Evolutionary conservation across 257 asterid genomes (phyloP).

Genomic region (Solanum ahanhuiri): DNA sequence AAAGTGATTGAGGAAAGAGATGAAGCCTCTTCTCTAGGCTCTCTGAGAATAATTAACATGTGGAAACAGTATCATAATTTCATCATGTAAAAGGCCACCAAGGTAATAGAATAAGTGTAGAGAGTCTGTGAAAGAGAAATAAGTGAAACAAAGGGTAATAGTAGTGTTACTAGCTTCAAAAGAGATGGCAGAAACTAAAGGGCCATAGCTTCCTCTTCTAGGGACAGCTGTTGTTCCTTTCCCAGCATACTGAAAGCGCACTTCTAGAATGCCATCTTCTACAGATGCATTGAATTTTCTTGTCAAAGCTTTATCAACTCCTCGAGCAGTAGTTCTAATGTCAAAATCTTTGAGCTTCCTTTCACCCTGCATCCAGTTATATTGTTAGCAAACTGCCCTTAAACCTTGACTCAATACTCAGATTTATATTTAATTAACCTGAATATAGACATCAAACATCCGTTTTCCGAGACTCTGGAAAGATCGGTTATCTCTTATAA

Average conservation of each 20-base stretch:
- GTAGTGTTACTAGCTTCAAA: conserved; percentile 7
- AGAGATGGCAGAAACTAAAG: conserved; percentile 27
- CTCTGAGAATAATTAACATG: neutral
- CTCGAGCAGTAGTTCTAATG: conserved; percentile 13
- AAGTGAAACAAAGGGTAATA: neutral
- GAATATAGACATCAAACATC: conserved; percentile 2
- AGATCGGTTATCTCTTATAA: neutral
- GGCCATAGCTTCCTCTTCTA: conserved; percentile 13
- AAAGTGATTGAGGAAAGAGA: neutral
- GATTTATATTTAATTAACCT: neutral
- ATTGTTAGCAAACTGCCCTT: neutral
- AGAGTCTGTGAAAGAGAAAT: neutral
- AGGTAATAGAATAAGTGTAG: neutral
- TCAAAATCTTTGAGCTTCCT: conserved; percentile 11
- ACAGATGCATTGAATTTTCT: neutral
- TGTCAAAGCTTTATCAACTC: conserved; percentile 4
- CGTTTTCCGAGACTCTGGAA: conserved; percentile 7
- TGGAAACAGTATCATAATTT: neutral
- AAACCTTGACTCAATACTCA: neutral
- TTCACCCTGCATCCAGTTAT: conserved; percentile 5
- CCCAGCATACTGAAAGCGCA: conserved; percentile 23
- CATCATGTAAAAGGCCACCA: neutral
- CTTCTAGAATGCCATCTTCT: conserved; percentile 7
- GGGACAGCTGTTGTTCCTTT: conserved; percentile 20
- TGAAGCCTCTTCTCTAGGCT: neutral